These are phyloP conservation scores for Exsudoporus frostii DNA, from an alignment of 768 basidiomycete species.

Conservation along the genomic window DNA sequence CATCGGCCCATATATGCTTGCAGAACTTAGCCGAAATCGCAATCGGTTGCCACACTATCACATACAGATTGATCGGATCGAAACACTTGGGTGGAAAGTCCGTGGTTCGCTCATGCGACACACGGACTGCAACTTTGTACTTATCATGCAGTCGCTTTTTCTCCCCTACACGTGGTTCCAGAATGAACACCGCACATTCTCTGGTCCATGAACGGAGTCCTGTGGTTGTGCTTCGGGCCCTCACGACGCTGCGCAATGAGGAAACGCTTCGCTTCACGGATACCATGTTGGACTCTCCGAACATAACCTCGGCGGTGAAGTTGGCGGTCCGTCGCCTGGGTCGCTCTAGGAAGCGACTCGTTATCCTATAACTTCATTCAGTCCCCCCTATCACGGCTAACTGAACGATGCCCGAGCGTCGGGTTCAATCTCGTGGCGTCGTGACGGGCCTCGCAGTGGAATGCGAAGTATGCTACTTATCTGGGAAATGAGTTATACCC, in stretches of 20 bases:
- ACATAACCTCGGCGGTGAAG: neutral
- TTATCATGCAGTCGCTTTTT: neutral
- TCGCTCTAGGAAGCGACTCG: neutral
- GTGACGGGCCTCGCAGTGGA: conserved; percentile 37
- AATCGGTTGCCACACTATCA: neutral
- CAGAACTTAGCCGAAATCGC: neutral
- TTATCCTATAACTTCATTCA: neutral
- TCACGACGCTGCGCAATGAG: too few species aligned
- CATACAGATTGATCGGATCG: neutral
- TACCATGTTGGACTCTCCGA: neutral
- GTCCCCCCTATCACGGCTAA: neutral
- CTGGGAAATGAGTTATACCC: conserved; percentile 50
- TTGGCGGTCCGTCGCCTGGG: neutral
- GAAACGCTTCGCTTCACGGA: neutral
- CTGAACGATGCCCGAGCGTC: neutral
- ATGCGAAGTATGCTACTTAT: conserved; percentile 59
- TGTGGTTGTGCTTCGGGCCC: neutral
- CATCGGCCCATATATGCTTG: neutral
- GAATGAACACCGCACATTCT: neutral
- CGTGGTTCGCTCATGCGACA: too few species aligned
- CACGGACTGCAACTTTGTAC: too few species aligned
- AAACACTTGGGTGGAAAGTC: neutral
- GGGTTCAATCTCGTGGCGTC: neutral
- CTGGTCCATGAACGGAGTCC: neutral
- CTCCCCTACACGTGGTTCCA: neutral